These are phyloP conservation scores for Petrea volubilis DNA, from an alignment of 257 asterid species.

Conservation along the genomic window DNA sequence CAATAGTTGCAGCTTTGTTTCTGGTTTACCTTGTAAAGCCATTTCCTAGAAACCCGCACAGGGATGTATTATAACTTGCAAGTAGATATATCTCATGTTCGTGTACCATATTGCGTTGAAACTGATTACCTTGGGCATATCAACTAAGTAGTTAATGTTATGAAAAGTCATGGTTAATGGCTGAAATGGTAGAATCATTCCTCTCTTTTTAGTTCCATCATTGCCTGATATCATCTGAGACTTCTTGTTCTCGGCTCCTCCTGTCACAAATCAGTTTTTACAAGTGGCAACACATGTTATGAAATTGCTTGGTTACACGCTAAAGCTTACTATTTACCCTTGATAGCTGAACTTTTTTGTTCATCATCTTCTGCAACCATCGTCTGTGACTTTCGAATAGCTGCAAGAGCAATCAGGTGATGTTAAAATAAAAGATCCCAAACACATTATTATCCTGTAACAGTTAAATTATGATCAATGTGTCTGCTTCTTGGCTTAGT, in stretches of 20 bases:
- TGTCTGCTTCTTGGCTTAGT: neutral
- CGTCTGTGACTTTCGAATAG: slow-evolving; percentile 60
- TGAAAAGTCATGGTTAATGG: slow-evolving; percentile 82
- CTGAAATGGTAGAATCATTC: slow-evolving; percentile 94
- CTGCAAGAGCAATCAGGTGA: slow-evolving; percentile 41
- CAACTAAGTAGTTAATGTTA: slow-evolving; percentile 83
- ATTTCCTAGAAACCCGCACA: slow-evolving; percentile 54
- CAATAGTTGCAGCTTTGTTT: slow-evolving; percentile 73
- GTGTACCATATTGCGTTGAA: slow-evolving; percentile 10
- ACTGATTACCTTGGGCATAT: slow-evolving; percentile 77
- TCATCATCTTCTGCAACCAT: slow-evolving; percentile 46
- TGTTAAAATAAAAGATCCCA: neutral
- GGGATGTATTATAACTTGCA: neutral
- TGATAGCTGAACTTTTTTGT: slow-evolving; percentile 28
- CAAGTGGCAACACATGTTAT: slow-evolving; percentile 9
- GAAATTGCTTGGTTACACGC: slow-evolving; percentile 1
- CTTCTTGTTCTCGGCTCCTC: slow-evolving; percentile 22
- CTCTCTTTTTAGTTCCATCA: slow-evolving; percentile 44
- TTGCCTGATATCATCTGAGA: slow-evolving; percentile 20
- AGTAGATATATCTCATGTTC: neutral
- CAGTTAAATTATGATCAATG: too few species aligned
- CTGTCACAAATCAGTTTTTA: slow-evolving; percentile 39
- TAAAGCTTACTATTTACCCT: slow-evolving; percentile 38
- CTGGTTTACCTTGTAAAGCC: slow-evolving; percentile 71
- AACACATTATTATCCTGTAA: too few species aligned